Base-by-base conservation (phyloP, 2,329 filamentous ascomycete species). In the Colletotrichum trifolii region DNA sequence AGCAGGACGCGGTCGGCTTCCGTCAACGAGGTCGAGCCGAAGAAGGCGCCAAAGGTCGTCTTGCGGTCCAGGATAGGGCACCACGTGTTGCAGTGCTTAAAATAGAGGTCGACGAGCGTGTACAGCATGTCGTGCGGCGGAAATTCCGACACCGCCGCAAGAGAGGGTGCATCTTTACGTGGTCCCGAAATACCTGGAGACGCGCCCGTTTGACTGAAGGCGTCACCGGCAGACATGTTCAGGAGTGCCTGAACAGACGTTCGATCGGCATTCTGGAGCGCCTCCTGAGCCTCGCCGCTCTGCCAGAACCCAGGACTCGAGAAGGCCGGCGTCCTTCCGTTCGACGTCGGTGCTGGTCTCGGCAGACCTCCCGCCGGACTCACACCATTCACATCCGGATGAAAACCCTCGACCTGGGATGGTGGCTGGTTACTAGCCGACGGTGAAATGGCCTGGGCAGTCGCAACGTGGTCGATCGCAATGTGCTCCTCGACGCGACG, bases 61-160 rank as follows among this genome's bases (percentile, higher is more conserved):
- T 81, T 80, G 8, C 79, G 75, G 47, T 82, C 79, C 10, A 82
- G 75, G 11, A 82, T 80, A 0, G 79, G 79, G 54, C 79, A 81
- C 87, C 87, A 89, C 0, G 86, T 86, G 69, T 88, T 88, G 72
- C 87, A 85, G 71, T 89, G 86, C 69, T 87, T 87, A 77, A 89
- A 89, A 74, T 87, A 89, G 8, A 89, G 76, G 66, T 88, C 86
- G 13, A 87, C 85, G 2, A 89, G 76, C 2, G 83, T 84, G 65
- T 88, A 89, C 4, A 88, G 73, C 11, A 89, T 77, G 67, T 89
- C 86, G 66, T 88, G 86, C 0, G 87, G 85, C 2, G 87, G 87
- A 1, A 89, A 81, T 57, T 88, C 78, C 71, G 71, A 79, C 68
- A 71, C 83, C 73, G 76, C 75, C 13, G 76, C 73, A n/a, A 77